These are phyloP conservation scores for Penicillium macrosclerotiorum DNA, from an alignment of 495 filamentous ascomycete species.

Conservation along the genomic window DNA sequence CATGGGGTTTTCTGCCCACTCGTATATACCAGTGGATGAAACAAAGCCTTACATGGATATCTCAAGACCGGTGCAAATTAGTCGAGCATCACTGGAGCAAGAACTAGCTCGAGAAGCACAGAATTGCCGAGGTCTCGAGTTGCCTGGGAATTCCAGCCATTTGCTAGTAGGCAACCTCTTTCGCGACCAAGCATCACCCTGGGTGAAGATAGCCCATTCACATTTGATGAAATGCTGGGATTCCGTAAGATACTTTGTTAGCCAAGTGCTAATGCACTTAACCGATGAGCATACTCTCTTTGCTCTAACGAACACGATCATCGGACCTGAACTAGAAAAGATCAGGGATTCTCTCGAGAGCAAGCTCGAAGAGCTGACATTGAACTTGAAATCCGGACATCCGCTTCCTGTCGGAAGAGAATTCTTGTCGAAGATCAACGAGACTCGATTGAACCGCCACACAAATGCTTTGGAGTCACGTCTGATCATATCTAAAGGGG, in stretches of 20 bases:
- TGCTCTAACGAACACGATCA: slow-evolving; percentile 19
- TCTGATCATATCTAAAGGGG: no score
- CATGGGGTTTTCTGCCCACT: no score
- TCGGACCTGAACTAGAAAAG: slow-evolving; percentile 24
- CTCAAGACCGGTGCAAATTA: no score
- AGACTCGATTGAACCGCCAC: no score
- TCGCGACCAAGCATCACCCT: slow-evolving; percentile 40
- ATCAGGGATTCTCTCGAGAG: slow-evolving; percentile 28
- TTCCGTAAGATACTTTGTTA: slow-evolving; percentile 26
- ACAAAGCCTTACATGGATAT: no score
- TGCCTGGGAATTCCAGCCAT: slow-evolving; percentile 47
- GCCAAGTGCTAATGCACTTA: slow-evolving; percentile 24
- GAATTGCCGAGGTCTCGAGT: no score
- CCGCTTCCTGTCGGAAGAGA: slow-evolving; percentile 42
- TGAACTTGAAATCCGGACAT: slow-evolving; percentile 39
- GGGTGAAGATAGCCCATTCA: slow-evolving; percentile 26
- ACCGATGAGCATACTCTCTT: slow-evolving; percentile 30
- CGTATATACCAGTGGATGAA: no score
- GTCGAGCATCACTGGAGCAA: no score
- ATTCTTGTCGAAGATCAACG: no score
- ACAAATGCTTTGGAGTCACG: no score
- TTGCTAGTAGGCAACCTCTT: slow-evolving; percentile 43
- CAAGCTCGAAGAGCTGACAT: slow-evolving; percentile 45
- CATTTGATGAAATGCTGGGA: slow-evolving; percentile 25
- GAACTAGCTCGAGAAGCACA: no score